These are phyloP conservation scores for Rhizoctonia solani DNA, from an alignment of 1,284 basidiomycete genomes.

Conservation along the genomic window DNA sequence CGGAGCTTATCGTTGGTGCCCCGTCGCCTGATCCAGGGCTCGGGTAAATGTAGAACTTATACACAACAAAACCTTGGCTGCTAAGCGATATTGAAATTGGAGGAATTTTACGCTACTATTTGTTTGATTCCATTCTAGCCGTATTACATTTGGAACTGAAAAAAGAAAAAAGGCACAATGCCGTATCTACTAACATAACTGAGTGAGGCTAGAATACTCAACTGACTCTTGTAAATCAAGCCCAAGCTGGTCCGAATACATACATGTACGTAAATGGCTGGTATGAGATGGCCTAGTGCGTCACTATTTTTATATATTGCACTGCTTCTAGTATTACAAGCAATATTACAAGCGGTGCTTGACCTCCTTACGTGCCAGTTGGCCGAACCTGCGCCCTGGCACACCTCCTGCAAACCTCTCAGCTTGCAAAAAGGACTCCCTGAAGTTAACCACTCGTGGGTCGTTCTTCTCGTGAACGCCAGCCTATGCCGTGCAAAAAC, in stretches of 20 bases:
- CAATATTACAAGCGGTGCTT: constrained; percentile 64
- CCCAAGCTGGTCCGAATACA: too few species aligned
- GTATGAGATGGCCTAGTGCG: too few species aligned
- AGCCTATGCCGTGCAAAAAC: constrained; percentile 43
- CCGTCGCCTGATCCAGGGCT: not conserved
- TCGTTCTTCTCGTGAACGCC: constrained; percentile 65
- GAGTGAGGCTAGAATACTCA: not conserved
- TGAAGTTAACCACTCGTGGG: constrained; percentile 64
- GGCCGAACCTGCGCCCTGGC: constrained; percentile 58
- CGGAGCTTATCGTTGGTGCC: constrained; percentile 20
- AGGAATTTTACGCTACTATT: not conserved
- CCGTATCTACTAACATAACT: not conserved
- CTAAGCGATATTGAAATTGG: constrained; percentile 15
- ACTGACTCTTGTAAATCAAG: too few species aligned
- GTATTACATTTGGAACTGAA: too few species aligned
- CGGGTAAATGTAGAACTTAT: not conserved
- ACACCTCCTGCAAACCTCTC: constrained; percentile 63
- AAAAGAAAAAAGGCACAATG: too few species aligned
- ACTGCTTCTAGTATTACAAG: too few species aligned
- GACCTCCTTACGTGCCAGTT: constrained; percentile 64
- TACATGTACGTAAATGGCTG: too few species aligned
- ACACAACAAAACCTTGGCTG: not conserved
- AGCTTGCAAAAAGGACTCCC: constrained; percentile 71
- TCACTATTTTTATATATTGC: too few species aligned
- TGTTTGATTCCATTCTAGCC: not conserved